Evolutionary conservation across 208 protist species (phyloP), one percentile per base, ranked within the genome.

Genomic region (Borovskyia barvae): DNA sequence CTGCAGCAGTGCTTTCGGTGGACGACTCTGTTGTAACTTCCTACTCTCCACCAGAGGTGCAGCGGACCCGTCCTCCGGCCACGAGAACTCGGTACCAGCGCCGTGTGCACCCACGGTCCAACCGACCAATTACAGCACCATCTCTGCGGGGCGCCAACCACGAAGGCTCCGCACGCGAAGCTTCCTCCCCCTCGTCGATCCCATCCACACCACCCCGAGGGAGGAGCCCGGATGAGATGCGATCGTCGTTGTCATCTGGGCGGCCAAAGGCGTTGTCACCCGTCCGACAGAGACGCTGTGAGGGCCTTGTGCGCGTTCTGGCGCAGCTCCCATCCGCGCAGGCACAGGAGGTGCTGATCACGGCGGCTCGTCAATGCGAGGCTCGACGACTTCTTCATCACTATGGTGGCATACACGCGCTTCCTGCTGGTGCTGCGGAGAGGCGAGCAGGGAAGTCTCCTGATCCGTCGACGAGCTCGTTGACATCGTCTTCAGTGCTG

Each of bases 401-500:
- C 53, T 69, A 69, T 39, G 63, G 63, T n/a, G 63, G 63, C 5
- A n/a, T 61, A n/a, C 49, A 61, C n/a, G 51, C 52, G 8, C 14
- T 35, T 25, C n/a, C 36, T 28, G 14, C n/a, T n/a, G n/a, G n/a
- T n/a, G n/a, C n/a, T n/a, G n/a, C n/a, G n/a, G n/a, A n/a, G n/a
- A n/a, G n/a, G n/a, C n/a, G n/a, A n/a, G 36, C 11, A 1, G 26
- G 2, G 7, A 25, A 9, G 20, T 4, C n/a, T 20, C 20, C 8
- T 4, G 3, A 5, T 3, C 12, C 25, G 2, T 1, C 42, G 24
- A 5, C 9, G 9, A 22, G 2, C 6, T 58, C 33, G 35, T 26
- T n/a, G 24, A 11, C 37, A 28, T 46, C 52, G n/a, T 35, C 37
- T 17, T 14, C 52, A 2, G n/a, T n/a, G n/a, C n/a, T n/a, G n/a